A percentile compares a stretch with the other conserved stretches of the same genome.
Conservation (phyloP, 371 early-diverging fungal genomes). For the Haplosporangium sp. region DNA sequence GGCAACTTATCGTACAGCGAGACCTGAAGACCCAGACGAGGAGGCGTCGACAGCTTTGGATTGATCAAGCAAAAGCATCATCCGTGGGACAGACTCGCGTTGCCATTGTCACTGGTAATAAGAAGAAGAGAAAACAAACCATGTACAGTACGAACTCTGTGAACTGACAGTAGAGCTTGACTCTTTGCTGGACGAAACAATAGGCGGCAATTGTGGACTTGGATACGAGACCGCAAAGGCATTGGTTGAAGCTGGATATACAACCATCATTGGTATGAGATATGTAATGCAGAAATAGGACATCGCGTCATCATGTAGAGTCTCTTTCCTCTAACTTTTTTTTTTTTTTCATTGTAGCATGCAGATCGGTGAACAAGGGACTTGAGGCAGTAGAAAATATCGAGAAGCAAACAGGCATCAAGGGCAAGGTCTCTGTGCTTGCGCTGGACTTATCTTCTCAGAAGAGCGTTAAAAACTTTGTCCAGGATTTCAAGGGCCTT, state of each 20-base stretch:
- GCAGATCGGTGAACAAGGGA: slow-evolving; percentile 31
- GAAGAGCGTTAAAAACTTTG: slow-evolving; percentile 58
- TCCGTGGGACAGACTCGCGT: slow-evolving; percentile 16
- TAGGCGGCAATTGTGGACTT: slow-evolving; percentile 50
- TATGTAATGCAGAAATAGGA: neutral
- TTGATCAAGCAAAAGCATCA: slow-evolving; percentile 26
- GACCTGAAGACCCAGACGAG: slow-evolving; percentile 18
- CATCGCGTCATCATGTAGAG: neutral
- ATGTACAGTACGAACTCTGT: neutral
- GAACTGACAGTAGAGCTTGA: too few species aligned
- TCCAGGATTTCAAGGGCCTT: slow-evolving; percentile 49
- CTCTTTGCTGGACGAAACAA: neutral
- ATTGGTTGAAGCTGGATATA: slow-evolving; percentile 44
- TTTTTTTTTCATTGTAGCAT: slow-evolving; percentile 22
- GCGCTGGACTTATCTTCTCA: slow-evolving; percentile 63
- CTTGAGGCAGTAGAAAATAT: slow-evolving; percentile 55
- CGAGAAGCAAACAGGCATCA: slow-evolving; percentile 56
- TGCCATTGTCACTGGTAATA: slow-evolving; percentile 45
- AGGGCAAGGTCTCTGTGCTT: slow-evolving; percentile 46
- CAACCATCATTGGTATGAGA: slow-evolving; percentile 31
- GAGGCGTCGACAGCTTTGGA: slow-evolving; percentile 41
- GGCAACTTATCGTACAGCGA: slow-evolving; percentile 25
- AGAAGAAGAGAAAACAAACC: neutral
- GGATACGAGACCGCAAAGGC: slow-evolving; percentile 51
- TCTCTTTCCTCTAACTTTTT: neutral